Evolutionary conservation across 768 basidiomycete genomes (phyloP).

Genomic region (Floccularia luteovirens): DNA sequence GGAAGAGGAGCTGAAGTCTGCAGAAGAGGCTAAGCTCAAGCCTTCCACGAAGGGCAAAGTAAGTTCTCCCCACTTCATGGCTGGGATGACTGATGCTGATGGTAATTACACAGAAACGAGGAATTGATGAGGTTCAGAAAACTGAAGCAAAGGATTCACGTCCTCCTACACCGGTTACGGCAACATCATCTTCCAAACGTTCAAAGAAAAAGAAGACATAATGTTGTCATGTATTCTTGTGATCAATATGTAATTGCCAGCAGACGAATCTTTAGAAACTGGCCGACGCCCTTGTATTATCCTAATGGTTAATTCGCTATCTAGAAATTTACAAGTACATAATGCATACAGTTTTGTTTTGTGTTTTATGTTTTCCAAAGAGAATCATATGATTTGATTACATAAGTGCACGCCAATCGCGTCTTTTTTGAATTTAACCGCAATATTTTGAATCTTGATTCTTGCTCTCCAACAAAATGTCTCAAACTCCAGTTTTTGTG

Average conservation of each 20-base stretch:
- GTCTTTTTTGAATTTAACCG: too few relatives aligned
- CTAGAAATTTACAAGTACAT: too few relatives aligned
- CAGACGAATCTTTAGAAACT: too few relatives aligned
- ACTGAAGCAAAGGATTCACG: constrained; percentile 47
- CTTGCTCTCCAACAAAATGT: constrained; percentile 21
- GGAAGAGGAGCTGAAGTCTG: constrained; percentile 67
- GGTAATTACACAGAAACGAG: constrained; percentile 48
- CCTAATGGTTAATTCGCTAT: too few relatives aligned
- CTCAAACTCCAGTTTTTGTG: constrained; percentile 76
- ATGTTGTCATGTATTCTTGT: too few relatives aligned
- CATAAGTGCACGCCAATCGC: too few relatives aligned
- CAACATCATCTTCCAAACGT: constrained; percentile 44
- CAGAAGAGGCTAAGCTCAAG: constrained; percentile 61
- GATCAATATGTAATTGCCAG: too few relatives aligned
- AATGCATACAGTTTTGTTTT: too few relatives aligned
- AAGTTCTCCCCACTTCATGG: constrained; percentile 9
- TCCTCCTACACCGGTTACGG: constrained; percentile 50
- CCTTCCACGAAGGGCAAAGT: constrained; percentile 59
- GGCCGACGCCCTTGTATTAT: too few relatives aligned
- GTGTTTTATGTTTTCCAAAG: too few relatives aligned
- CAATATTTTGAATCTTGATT: constrained; percentile 4
- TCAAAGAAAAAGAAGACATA: constrained; percentile 67
- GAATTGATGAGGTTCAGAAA: constrained; percentile 57
- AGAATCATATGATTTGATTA: too few relatives aligned
- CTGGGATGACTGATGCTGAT: constrained; percentile 2